Conservation (phyloP, 768 basidiomycete species). For the Polyporus arcularius region DNA sequence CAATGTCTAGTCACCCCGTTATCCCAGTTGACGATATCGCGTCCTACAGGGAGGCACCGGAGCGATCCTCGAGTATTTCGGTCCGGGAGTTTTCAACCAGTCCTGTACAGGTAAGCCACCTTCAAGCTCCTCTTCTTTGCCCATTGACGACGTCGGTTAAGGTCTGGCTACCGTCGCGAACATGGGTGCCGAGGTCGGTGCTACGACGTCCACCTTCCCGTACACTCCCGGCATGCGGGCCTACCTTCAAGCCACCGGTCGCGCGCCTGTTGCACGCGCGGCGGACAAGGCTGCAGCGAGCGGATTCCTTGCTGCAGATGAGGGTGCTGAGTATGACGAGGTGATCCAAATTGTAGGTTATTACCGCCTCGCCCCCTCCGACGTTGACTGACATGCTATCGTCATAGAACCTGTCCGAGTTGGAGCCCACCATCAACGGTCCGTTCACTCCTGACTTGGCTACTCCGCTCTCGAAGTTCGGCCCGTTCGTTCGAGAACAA, state of each 20-base stretch:
- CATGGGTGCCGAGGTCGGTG: slow-evolving; percentile 99
- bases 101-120: slow-evolving; percentile 80
- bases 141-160: slow-evolving; percentile 23
- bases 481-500: slow-evolving; percentile 73
- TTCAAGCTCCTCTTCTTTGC: background rate
- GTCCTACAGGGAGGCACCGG: slow-evolving; percentile 85
- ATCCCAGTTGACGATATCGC: slow-evolving; percentile 1
- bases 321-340: slow-evolving; percentile 92
- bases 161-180: slow-evolving; percentile 95
- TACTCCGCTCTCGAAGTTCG: slow-evolving; percentile 91
- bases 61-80: slow-evolving; percentile 95
- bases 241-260: slow-evolving; percentile 89
- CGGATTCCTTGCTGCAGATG: slow-evolving; percentile 83
- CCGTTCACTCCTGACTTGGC: slow-evolving; percentile 98
- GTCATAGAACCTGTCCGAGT: slow-evolving; percentile 75
- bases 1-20: background rate
- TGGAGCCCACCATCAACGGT: slow-evolving; percentile 94
- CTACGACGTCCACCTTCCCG: slow-evolving; percentile 98
- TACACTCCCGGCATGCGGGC: slow-evolving; percentile 88
- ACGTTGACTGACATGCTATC: background rate
- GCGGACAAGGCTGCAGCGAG: slow-evolving; percentile 80
- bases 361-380: background rate
- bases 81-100: slow-evolving; percentile 83
- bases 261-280: slow-evolving; percentile 80
- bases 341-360: slow-evolving; percentile 84